A percentile compares a stretch with the other conserved stretches of the same genome.
Evolutionary conservation across 345 rosid genomes (phyloP).

Genomic region (Syzygium aromaticum): DNA sequence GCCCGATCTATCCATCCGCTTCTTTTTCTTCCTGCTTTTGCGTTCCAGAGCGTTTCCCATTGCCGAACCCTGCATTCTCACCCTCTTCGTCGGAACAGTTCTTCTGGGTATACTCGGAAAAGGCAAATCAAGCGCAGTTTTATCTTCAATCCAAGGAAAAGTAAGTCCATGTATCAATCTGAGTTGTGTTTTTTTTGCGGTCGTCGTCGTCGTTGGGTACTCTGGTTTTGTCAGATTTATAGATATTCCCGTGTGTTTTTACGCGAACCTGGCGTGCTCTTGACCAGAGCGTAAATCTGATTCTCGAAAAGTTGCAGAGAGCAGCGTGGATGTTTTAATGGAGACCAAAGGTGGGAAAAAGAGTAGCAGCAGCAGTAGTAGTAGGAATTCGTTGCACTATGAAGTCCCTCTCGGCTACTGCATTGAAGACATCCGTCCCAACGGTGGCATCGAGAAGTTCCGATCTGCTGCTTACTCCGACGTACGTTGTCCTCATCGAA

Average conservation of each 20-base stretch:
- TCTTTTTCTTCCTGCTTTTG: background rate
- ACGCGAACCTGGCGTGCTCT: background rate
- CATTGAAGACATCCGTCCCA: conserved; percentile 89
- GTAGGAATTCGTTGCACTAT: conserved; percentile 28
- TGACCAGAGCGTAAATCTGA: background rate
- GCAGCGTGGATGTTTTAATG: conserved; percentile 74
- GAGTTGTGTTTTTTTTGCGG: background rate
- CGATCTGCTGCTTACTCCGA: conserved; percentile 80
- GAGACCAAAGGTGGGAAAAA: conserved; percentile 58
- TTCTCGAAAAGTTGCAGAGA: background rate
- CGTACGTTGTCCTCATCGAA: conserved; percentile 15
- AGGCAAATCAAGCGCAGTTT: background rate
- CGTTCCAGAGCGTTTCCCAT: background rate
- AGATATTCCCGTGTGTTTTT: background rate
- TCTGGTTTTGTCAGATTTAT: background rate
- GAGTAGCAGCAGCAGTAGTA: conserved; percentile 26
- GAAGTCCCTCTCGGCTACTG: conserved; percentile 81
- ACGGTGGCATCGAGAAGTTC: conserved; percentile 83
- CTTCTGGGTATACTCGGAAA: background rate
- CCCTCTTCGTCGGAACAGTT: background rate
- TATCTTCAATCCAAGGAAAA: background rate
- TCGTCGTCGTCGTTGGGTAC: background rate
- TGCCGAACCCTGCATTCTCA: background rate
- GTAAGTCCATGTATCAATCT: background rate
- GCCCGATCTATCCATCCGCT: background rate